Base-by-base conservation (phyloP, 1,284 basidiomycete genomes). In the Trichosporon sp. region DNA sequence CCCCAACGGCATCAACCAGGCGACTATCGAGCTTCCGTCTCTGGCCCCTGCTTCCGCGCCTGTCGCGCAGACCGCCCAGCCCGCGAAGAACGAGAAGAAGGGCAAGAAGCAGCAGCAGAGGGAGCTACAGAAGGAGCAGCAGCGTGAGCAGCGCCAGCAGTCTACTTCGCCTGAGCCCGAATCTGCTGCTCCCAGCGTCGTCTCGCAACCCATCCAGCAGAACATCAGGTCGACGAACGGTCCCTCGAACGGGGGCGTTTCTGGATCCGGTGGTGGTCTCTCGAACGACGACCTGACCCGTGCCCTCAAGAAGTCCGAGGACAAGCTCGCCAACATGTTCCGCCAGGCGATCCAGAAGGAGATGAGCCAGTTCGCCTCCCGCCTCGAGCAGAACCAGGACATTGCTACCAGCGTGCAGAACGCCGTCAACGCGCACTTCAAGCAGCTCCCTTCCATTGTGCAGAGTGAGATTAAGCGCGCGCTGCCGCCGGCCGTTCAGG, bases 261-360 rank as follows among this genome's bases (percentile, higher is more conserved):
- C 43, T 37, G 10, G 51, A 1, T 16, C 43, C 32, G 12, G 48
- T 46, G 43, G n/a, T 31, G 66, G 70, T 3, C 35, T 74, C 67
- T 61, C 67, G 1, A 26, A 46, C 1, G 68, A 71, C 38, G 73
- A 74, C n/a, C 70, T 74, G 10, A 6, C 38, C 11, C 65, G 63
- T 31, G 73, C 71, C 4, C 68, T 74, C 8, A 71, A 63, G 54
- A 72, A 80, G 78, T 76, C 78, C 63, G 79, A 80, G 70, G 78
- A 79, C 64, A 69, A 74, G 51, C 64, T 80, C 26, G 59, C 73
- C 31, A 76, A 73, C 38, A 73, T 76, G 43, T 48, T 79, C 70
- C 69, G 67, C 35, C 68, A 69, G 66, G 59, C 67, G 0, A 65
- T 74, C 12, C 67, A 68, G 65, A 70, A 68, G 46, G 71, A 72